Percentiles rank a stretch among this genome's conserved stretches.
These are phyloP conservation scores for Conoideocrella luteorostrata DNA, from an alignment of 2,329 filamentous ascomycete species.

Conservation along the genomic window DNA sequence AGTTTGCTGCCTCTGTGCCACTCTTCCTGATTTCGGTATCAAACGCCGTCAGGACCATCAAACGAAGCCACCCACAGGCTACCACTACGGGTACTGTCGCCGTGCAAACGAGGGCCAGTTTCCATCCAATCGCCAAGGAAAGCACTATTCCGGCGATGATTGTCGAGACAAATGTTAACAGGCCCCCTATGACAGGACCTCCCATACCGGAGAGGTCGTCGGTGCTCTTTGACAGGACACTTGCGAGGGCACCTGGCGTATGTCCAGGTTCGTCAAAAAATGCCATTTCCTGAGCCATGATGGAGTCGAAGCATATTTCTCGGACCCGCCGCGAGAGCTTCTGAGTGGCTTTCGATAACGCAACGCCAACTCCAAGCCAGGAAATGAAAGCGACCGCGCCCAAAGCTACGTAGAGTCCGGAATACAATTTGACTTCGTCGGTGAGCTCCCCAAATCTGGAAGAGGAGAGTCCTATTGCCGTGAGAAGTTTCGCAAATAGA, in stretches of 20 bases:
- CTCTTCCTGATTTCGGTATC: slow-evolving; percentile 6
- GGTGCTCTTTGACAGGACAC: slow-evolving; percentile 23
- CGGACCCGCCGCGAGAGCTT: slow-evolving; percentile 11
- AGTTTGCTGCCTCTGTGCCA: slow-evolving; percentile 4
- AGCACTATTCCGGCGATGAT: slow-evolving; percentile 14
- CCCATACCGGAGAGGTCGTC: slow-evolving; percentile 40
- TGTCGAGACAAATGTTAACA: slow-evolving; percentile 10
- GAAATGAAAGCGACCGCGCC: neutral
- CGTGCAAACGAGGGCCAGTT: slow-evolving; percentile 35
- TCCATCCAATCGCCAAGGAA: slow-evolving; percentile 34
- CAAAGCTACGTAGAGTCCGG: neutral
- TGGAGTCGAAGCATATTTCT: neutral
- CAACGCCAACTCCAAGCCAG: neutral
- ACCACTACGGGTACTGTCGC: slow-evolving; percentile 32
- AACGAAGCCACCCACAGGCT: slow-evolving; percentile 31
- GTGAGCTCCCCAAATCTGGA: too few relatives aligned
- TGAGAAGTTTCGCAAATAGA: neutral
- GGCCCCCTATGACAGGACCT: slow-evolving; percentile 28
- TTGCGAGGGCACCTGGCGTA: slow-evolving; percentile 25
- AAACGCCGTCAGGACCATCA: slow-evolving; percentile 21
- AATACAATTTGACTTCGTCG: neutral
- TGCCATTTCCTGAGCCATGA: slow-evolving; percentile 29
- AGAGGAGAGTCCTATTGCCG: too few relatives aligned
- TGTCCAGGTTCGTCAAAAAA: slow-evolving; percentile 29
- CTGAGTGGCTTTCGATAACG: neutral